Conservation (phyloP, 2,329 filamentous ascomycete genomes). For the Fusarium citri region DNA sequence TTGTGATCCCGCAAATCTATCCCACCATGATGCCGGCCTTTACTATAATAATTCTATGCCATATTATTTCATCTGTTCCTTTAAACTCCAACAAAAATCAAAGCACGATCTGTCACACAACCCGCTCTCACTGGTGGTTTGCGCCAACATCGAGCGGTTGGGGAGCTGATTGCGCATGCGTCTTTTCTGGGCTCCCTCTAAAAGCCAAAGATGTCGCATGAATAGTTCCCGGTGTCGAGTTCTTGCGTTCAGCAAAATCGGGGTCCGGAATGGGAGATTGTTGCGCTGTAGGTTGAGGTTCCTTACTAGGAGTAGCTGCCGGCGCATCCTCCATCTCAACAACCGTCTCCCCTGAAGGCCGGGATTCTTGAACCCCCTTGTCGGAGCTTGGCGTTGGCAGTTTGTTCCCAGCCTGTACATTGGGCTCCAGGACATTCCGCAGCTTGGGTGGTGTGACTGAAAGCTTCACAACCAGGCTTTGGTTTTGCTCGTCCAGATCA, state of each 20-base stretch:
- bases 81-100: conserved; percentile 43
- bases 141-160: conserved; percentile 50
- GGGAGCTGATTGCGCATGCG: conserved; percentile 49
- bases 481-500: conserved; percentile 60
- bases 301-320: conserved; percentile 10
- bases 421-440: conserved; percentile 47
- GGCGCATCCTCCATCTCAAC: conserved; percentile 47
- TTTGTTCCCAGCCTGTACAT: conserved; percentile 38
- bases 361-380: conserved; percentile 28
- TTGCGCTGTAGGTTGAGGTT: not conserved
- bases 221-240: conserved; percentile 49
- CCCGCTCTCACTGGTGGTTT: conserved; percentile 43
- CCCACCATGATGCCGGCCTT: conserved; percentile 32
- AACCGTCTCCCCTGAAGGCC: conserved; percentile 21
- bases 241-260: conserved; percentile 22
- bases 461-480: conserved; percentile 81
- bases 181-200: conserved; percentile 72
- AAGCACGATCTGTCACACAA: conserved; percentile 25
- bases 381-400: conserved; percentile 40
- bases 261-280: conserved; percentile 27
- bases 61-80: conserved; percentile 33
- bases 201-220: conserved; percentile 65
- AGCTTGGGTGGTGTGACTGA: conserved; percentile 60
- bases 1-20: conserved; percentile 35
- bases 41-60: conserved; percentile 39